A percentile compares a stretch with the other conserved stretches of the same genome.
Conservation (phyloP, 805 yeast genomes). For the Ogataea salicorniae region DNA sequence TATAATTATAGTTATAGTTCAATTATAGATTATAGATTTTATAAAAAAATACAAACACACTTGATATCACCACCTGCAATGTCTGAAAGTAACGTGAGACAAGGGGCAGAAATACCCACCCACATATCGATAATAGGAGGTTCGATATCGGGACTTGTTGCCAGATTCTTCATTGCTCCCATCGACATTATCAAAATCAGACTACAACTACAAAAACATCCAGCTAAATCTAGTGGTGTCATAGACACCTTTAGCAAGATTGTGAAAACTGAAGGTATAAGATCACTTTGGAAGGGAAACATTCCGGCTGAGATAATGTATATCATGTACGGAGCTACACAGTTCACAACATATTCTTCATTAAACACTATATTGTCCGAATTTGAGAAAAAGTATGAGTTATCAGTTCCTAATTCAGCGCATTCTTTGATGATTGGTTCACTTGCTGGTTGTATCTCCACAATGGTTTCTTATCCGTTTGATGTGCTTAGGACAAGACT, state of each 20-base stretch:
- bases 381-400: conserved; percentile 19
- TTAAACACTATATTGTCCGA: conserved; percentile 41
- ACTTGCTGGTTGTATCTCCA: conserved; percentile 70
- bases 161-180: conserved; percentile 59
- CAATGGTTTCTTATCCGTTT: conserved; percentile 76
- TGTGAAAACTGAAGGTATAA: conserved; percentile 47
- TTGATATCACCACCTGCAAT: conserved; percentile 1
- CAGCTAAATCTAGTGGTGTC: conserved; percentile 32
- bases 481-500: conserved; percentile 85
- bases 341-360: conserved; percentile 67
- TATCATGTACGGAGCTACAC: conserved; percentile 76
- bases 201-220: conserved; percentile 50
- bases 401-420: conserved; percentile 29
- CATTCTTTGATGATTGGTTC: conserved; percentile 64
- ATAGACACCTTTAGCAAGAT: conserved; percentile 38
- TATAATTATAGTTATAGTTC: too few relatives aligned
- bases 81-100: conserved; percentile 17
- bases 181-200: conserved; percentile 75
- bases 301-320: conserved; percentile 88
- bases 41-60: too few relatives aligned
- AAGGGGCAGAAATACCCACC: conserved; percentile 49
- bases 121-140: conserved; percentile 62
- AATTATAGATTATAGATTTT: too few relatives aligned
- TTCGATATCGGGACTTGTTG: conserved; percentile 58
- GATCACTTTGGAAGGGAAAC: conserved; percentile 94